Evolutionary conservation across 2,329 filamentous ascomycete species (phyloP).

Genomic region (Pyrenochaeta sp.): DNA sequence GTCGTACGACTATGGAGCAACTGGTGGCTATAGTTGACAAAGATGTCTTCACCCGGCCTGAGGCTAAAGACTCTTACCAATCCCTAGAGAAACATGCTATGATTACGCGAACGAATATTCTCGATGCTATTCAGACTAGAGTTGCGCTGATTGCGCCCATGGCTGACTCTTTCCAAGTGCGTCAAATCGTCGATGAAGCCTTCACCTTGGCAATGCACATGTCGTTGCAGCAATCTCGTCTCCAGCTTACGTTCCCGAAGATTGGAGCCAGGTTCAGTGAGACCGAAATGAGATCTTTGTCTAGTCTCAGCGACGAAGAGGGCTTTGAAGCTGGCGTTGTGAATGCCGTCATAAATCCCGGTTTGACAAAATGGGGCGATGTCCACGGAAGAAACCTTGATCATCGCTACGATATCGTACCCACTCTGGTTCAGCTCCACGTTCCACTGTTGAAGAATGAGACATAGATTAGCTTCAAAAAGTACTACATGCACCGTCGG

Average conservation of each 20-base stretch:
- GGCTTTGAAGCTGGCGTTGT: conserved; percentile 10
- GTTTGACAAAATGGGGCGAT: conserved; percentile 36
- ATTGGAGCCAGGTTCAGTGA: conserved; percentile 8
- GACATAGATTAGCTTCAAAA: too few species aligned
- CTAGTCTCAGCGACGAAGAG: conserved; percentile 18
- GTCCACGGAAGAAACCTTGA: conserved; percentile 25
- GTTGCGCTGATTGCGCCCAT: too few species aligned
- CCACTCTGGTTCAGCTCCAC: conserved; percentile 10
- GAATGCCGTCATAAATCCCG: conserved; percentile 24
- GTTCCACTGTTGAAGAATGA: too few species aligned
- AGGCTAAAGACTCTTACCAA: too few species aligned
- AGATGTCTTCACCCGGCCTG: conserved; percentile 3
- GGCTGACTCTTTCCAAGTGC: neutral
- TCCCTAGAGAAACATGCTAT: too few species aligned
- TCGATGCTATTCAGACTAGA: neutral
- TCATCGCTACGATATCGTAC: conserved; percentile 20
- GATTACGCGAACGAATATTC: neutral
- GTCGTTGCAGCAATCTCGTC: conserved; percentile 17
- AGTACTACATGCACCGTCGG: too few species aligned
- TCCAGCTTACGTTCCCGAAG: conserved; percentile 24
- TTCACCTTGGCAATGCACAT: conserved; percentile 22
- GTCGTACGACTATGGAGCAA: conserved; percentile 10
- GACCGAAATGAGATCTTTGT: conserved; percentile 4
- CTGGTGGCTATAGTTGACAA: too few species aligned
- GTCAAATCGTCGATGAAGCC: conserved; percentile 27